Evolutionary conservation across 2,329 filamentous ascomycete genomes (phyloP), one percentile per base, ranked within the genome.

Genomic region (Pseudocercospora cruenta): DNA sequence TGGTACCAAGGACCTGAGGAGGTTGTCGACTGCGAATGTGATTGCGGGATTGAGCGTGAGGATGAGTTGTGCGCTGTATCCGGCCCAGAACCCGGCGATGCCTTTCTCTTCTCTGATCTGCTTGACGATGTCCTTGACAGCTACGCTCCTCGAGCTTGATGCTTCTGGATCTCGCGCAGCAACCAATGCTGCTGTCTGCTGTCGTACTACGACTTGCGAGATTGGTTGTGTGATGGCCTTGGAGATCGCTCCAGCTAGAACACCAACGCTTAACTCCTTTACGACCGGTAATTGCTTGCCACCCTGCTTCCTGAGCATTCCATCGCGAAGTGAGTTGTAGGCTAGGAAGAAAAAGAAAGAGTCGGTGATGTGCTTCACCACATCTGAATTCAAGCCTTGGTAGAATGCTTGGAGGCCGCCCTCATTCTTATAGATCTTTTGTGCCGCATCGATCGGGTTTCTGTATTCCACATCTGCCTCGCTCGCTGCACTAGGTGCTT

Each of bases 281-380:
- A 90, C 65, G 0, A 89, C 84, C 2, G 86, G 86, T 1, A 95
- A 80, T 33, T 72, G 68, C 58, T 72, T 75, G 65, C 77, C 58
- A 72, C 72, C 80, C 71, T 80, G 78, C 58, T 78, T 78, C 54
- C 71, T 72, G 55, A 80, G 72, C 62, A 80, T 73, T 43, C 75
- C 77, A 64, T 86, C 80, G 49, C 85, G 79, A 21, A 88, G 72
- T 62, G 85, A 85, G 2, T 81, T 91, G 80, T 96, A 96, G 65
- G 91, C 90, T 19, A 94, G 84, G 80, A 96, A 96, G 82, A 96
- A 96, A 60, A 96, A 83, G 76, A 95, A 94, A 64, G 90, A 91
- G 80, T 95, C 92, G 31, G 87, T 78, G 12, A 84, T 77, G 51
- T 79, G 79, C 70, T 84, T 84, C 26, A 77, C 70, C 0, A 81